Percentiles rank a stretch among this genome's conserved stretches.
phyloP scores from a whole-genome alignment of 768 basidiomycete genomes.

The Thelephora aurantiotincta region DNA sequence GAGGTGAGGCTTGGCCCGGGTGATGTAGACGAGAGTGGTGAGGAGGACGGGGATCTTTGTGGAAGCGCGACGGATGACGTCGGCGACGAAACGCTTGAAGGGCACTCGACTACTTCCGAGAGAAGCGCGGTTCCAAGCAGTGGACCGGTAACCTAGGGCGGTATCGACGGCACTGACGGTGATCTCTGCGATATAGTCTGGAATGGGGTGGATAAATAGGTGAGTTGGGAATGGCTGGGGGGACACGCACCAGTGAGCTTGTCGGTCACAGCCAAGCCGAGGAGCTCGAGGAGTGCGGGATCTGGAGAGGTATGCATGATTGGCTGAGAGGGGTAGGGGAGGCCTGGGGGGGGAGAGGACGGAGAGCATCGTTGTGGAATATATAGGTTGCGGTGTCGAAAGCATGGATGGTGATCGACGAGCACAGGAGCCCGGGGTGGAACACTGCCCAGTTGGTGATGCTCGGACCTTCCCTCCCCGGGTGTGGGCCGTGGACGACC shows the following conservation, averaged over 20 bases:
- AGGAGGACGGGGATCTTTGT: slow-evolving; percentile 57
- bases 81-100: slow-evolving; percentile 51
- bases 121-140: slow-evolving; percentile 17
- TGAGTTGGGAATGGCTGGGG: background rate
- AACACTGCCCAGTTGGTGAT: background rate
- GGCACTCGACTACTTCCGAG: slow-evolving; percentile 37
- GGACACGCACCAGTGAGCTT: slow-evolving; percentile 46
- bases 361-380: background rate
- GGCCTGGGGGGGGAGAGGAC: slow-evolving; percentile 2
- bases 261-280: slow-evolving; percentile 47
- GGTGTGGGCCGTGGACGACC: background rate
- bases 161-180: slow-evolving; percentile 65
- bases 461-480: no score
- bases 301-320: slow-evolving; percentile 44
- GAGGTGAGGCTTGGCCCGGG: slow-evolving; percentile 63
- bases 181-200: slow-evolving; percentile 58
- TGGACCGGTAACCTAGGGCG: slow-evolving; percentile 54
- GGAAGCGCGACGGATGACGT: slow-evolving; percentile 61
- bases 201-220: slow-evolving; percentile 4
- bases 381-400: no score
- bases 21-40: slow-evolving; percentile 61
- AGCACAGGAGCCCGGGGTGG: background rate
- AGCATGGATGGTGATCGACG: background rate
- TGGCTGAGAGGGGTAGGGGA: slow-evolving; percentile 10
- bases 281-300: slow-evolving; percentile 44